Evolutionary conservation across 805 yeast genomes (phyloP).

Genomic region (Candida palmyrensis): DNA sequence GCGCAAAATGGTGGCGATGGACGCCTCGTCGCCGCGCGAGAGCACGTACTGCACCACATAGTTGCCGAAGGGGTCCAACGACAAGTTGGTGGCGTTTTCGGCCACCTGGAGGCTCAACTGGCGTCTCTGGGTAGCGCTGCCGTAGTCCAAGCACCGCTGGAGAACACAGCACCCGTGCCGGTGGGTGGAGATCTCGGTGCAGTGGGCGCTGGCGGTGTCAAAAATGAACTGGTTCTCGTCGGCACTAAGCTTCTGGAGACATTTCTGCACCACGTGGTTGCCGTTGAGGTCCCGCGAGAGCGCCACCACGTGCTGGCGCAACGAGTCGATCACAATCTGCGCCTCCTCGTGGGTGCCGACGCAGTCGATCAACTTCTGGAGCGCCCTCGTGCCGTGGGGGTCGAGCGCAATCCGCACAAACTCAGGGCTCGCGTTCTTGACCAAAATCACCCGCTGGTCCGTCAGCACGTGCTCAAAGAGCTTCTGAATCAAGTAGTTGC

Average conservation of each 20-base stretch:
- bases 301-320: constrained; percentile 67
- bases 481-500: constrained; percentile 93
- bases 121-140: constrained; percentile 62
- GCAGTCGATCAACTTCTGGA: constrained; percentile 88
- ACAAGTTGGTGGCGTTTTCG: constrained; percentile 58
- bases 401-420: constrained; percentile 79
- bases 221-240: constrained; percentile 82
- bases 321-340: constrained; percentile 50
- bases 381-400: constrained; percentile 94
- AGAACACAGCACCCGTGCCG: constrained; percentile 97
- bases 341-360: constrained; percentile 69
- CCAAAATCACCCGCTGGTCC: constrained; percentile 65
- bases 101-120: constrained; percentile 67
- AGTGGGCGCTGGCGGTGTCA: constrained; percentile 71
- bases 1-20: constrained; percentile 27
- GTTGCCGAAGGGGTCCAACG: constrained; percentile 93
- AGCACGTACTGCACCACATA: constrained; percentile 93
- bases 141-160: constrained; percentile 92
- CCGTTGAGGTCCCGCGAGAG: constrained; percentile 90
- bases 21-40: constrained; percentile 38
- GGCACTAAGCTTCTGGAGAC: constrained; percentile 65
- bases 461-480: constrained; percentile 69
- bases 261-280: constrained; percentile 93
- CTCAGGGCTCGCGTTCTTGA: constrained; percentile 66
- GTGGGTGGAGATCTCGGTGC: constrained; percentile 84